These are phyloP conservation scores for Kodamaea ohmeri DNA, from an alignment of 1,139 yeast species.

Conservation along the genomic window DNA sequence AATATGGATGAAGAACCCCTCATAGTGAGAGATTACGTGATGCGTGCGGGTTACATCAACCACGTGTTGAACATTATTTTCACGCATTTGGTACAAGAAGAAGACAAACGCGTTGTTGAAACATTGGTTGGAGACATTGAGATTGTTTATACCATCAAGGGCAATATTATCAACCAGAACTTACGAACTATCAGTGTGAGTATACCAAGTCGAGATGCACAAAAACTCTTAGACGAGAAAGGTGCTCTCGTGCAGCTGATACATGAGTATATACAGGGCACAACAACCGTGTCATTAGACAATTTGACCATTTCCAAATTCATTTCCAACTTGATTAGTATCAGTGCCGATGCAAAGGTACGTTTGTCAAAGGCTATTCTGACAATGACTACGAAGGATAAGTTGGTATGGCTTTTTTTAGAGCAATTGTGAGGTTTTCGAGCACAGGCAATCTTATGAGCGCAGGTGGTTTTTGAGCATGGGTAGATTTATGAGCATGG, in stretches of 20 bases:
- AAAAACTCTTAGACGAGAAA: conserved; percentile 10
- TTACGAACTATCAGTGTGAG: conserved; percentile 24
- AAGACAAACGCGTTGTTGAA: conserved; percentile 10
- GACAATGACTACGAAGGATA: conserved; percentile 7
- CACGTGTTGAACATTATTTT: conserved; percentile 13
- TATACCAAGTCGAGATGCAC: conserved; percentile 24
- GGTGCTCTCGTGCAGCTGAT: conserved; percentile 10
- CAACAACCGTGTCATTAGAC: conserved; percentile 22
- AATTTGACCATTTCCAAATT: conserved; percentile 23
- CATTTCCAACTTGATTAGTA: conserved; percentile 20
- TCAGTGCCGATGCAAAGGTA: conserved; percentile 24
- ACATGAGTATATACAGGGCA: conserved; percentile 18
- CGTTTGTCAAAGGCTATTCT: conserved; percentile 8
- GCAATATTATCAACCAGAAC: conserved; percentile 15
- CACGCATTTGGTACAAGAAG: conserved; percentile 5
- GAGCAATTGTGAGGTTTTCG: conserved; percentile 7
- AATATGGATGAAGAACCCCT: conserved; percentile 14
- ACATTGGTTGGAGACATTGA: conserved; percentile 15
- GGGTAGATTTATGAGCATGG: no score
- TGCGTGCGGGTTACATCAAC: conserved; percentile 12
- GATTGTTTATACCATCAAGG: conserved; percentile 13
- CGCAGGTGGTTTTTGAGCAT: no score
- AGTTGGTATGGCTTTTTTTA: conserved; percentile 13
- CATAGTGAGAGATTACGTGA: conserved; percentile 14
- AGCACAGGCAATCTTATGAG: no score